Conservation (phyloP, 2,329 filamentous ascomycete genomes). For the Ophiostoma populinum region DNA sequence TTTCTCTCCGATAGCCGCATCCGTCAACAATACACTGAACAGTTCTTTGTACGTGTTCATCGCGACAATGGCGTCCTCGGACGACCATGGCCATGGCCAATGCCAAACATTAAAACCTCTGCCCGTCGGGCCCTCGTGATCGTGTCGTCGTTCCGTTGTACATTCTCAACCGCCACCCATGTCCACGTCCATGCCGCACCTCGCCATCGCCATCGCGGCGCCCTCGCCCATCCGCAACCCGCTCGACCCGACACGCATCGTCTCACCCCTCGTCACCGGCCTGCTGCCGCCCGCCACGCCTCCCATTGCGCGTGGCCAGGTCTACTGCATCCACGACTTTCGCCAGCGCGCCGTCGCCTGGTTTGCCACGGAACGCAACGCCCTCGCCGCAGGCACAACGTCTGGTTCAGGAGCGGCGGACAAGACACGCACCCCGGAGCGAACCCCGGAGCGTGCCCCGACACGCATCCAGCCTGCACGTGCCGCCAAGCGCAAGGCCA, state of each 20-base stretch:
- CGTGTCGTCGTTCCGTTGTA: no score
- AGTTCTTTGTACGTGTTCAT: no score
- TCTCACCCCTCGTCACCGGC: neutral
- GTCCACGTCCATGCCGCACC: no score
- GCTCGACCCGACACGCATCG: neutral
- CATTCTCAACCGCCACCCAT: no score
- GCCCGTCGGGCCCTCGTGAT: no score
- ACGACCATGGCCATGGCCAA: no score
- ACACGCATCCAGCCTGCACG: conserved; percentile 7
- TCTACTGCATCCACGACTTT: conserved; percentile 9
- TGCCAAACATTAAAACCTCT: no score
- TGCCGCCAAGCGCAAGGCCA: conserved; percentile 6
- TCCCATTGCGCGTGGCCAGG: conserved; percentile 3
- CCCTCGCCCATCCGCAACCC: neutral
- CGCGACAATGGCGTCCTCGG: no score
- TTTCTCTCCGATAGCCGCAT: no score
- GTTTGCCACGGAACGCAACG: conserved; percentile 2
- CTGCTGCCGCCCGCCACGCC: neutral
- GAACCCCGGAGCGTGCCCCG: no score
- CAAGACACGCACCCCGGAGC: neutral
- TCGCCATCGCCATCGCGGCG: no score
- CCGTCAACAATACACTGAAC: no score
- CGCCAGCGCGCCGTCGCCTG: conserved; percentile 4
- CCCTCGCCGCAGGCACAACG: neutral
- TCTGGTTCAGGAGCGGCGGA: neutral